These are phyloP conservation scores for Mollisia scopiformis DNA, from an alignment of 2,329 filamentous ascomycete genomes.

Conservation along the genomic window DNA sequence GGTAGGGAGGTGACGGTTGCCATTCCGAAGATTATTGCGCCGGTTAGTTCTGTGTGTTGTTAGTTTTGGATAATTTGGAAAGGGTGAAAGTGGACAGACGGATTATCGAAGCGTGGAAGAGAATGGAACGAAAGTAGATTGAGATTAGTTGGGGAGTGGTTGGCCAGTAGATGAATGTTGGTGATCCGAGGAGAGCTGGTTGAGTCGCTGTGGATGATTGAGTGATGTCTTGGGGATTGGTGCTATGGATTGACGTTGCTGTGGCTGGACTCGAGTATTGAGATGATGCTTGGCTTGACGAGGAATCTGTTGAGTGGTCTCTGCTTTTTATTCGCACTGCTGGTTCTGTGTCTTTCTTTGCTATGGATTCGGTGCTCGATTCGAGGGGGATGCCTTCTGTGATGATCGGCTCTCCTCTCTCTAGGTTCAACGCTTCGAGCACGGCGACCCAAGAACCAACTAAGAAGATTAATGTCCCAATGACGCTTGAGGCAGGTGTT, in stretches of 20 bases:
- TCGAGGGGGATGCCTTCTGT: slow-evolving; percentile 15
- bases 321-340: slow-evolving; percentile 3
- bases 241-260: not conserved
- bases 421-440: slow-evolving; percentile 27
- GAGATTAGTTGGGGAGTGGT: slow-evolving; percentile 14
- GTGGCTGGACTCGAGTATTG: not conserved
- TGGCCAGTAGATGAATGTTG: slow-evolving; percentile 23
- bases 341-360: not conserved
- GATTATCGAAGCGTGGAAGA: slow-evolving; percentile 17
- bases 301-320: not conserved
- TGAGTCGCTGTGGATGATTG: not conserved
- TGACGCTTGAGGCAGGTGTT: slow-evolving; percentile 16
- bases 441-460: slow-evolving; percentile 23
- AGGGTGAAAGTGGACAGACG: no score
- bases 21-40: slow-evolving; percentile 24
- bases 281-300: not conserved
- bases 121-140: slow-evolving; percentile 15
- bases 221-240: not conserved
- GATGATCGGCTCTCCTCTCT: slow-evolving; percentile 17
- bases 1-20: slow-evolving; percentile 25
- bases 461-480: slow-evolving; percentile 25
- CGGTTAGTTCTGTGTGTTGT: no score
- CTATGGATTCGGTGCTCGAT: slow-evolving; percentile 1
- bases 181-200: slow-evolving; percentile 18
- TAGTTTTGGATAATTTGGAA: no score